Base-by-base conservation (phyloP, 331 rosid genomes). In the Acacia concinna region DNA sequence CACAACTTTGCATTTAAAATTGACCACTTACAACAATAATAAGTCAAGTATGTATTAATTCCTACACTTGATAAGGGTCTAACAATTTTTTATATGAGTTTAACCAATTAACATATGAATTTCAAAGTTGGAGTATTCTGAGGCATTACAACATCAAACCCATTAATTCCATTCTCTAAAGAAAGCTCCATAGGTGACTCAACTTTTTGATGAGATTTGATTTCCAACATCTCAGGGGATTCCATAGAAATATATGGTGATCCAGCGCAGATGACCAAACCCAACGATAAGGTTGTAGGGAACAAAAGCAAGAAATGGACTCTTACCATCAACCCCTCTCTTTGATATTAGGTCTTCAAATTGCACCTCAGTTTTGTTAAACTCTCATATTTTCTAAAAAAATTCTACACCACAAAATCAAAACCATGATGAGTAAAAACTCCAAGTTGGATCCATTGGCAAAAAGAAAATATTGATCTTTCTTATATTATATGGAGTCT, bases 161-260 rank as follows among this genome's bases (percentile, higher is more conserved):
- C 92, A 47, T 84, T 49, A 67, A 95, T 85, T 54, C 96, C 97
- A 75, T 91, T 88, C 84, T 91, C 96, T 11, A 94, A 84, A 70
- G 97, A 94, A 64, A 94, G 89, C 88, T 91, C 98, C 73, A 86
- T 72, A 4, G 97, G 87, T 67, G 86, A 46, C 43, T 81, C 93
- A 78, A 87, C 35, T 69, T 83, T 83, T 62, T 82, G 79, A 69
- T 79, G 79, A 63, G 57, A 52, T 74, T 87, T 83, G 49, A 46
- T 67, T 43, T 84, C 81, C 87, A 85, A 71, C 28, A 89, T 59
- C 77, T 89, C 90, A 15, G 93, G 92, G 35, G 92, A 92, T 65
- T 89, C 89, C 51, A 82, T 78, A 14, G 88, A 84, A 68, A 86
- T 74, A 34, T 93, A 89, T 0, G 94, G 96, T 46, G 91, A 93